These are phyloP conservation scores for Termitomyces sp. DNA, from an alignment of 768 basidiomycete species.

Conservation along the genomic window DNA sequence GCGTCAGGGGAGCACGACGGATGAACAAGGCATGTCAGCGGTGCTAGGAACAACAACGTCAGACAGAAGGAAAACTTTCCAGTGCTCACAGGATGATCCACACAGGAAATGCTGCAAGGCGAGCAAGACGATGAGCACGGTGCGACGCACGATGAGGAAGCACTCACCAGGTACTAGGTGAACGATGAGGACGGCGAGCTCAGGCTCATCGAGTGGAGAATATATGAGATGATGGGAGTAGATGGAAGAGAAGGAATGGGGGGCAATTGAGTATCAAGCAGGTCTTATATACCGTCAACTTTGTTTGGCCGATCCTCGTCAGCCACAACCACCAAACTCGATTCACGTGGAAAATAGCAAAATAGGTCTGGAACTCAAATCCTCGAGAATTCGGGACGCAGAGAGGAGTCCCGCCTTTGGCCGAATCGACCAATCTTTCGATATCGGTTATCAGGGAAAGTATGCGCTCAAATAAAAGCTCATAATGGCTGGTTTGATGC, in stretches of 20 bases:
- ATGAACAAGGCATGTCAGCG: neutral
- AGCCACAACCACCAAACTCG: neutral
- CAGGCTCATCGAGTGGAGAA: neutral
- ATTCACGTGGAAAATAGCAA: neutral
- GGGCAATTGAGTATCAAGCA: neutral
- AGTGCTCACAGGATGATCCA: no score
- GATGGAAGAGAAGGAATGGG: neutral
- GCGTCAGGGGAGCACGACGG: neutral
- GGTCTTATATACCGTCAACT: neutral
- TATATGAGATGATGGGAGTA: neutral
- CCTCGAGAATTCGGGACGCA: neutral
- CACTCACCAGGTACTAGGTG: neutral
- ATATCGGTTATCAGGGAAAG: neutral
- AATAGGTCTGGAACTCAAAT: neutral
- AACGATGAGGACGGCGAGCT: neutral
- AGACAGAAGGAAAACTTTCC: neutral
- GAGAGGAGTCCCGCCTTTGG: neutral
- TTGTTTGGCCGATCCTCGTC: neutral
- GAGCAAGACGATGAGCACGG: neutral
- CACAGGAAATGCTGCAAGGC: neutral
- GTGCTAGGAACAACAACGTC: neutral
- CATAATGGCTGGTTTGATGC: no score
- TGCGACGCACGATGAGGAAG: neutral
- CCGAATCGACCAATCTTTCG: neutral
- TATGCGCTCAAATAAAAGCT: neutral